Conservation (phyloP, 2,329 filamentous ascomycete species). For the Laburnicola sp. region DNA sequence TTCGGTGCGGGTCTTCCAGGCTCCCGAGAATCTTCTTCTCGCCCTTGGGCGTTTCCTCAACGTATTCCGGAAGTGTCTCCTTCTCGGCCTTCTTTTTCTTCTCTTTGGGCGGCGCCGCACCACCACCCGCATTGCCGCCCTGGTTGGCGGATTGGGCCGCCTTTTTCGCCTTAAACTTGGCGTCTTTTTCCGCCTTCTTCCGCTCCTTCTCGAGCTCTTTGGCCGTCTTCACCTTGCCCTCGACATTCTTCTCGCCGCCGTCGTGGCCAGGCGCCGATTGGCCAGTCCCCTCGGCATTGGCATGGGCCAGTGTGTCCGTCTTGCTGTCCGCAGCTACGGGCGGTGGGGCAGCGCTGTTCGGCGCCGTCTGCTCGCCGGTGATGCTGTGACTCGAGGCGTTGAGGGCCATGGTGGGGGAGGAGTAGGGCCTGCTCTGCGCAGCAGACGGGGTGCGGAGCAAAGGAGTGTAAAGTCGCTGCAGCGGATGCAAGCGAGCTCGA, state of each 20-base stretch:
- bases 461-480: constrained; percentile 11
- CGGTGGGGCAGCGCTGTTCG: constrained; percentile 58
- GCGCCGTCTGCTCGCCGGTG: constrained; percentile 61
- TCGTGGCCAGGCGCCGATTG: constrained; percentile 56
- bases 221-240: constrained; percentile 67
- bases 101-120: constrained; percentile 52
- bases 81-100: constrained; percentile 75
- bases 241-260: constrained; percentile 52
- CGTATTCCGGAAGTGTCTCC: constrained; percentile 66
- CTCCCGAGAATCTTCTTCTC: constrained; percentile 80
- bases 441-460: constrained; percentile 13
- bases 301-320: constrained; percentile 53
- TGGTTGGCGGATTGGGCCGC: constrained; percentile 12
- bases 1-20: constrained; percentile 70
- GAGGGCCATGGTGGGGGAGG: constrained; percentile 60
- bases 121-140: constrained; percentile 39
- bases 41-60: constrained; percentile 73
- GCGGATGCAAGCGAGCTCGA: constrained; percentile 18
- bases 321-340: constrained; percentile 56
- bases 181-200: constrained; percentile 59
- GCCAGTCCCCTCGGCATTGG: constrained; percentile 54
- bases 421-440: constrained; percentile 26
- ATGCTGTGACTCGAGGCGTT: constrained; percentile 63
- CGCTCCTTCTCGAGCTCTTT: constrained; percentile 78
- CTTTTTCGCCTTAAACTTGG: constrained; percentile 15